Evolutionary conservation across 2,329 filamentous ascomycete species (phyloP), one percentile per base, ranked within the genome.

Genomic region (Diplodia seriata): DNA sequence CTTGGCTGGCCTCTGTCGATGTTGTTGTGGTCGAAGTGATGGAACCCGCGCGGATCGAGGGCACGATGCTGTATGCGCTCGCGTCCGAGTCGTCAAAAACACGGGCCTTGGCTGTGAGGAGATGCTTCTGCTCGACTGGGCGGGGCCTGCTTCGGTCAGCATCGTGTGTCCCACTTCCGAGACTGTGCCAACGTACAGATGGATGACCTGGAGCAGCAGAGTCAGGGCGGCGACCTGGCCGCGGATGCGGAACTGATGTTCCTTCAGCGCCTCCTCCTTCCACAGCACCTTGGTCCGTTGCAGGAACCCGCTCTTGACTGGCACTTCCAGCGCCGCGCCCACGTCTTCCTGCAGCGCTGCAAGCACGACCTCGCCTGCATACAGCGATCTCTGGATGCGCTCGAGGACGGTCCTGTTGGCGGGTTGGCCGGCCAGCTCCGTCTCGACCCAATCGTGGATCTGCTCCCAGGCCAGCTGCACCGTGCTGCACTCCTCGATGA

Each of bases 211-310:
- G 15, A 71, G 47, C 18, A 71, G 57, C 4, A 70, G 68, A 9
- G 66, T 64, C 47, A 71, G 43, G 14, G 70, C 68, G 29, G 8
- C 29, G n/a, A 67, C 64, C 43, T 70, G 68, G 12, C 70, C 69
- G 2, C 69, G 68, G 38, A 71, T 67, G n/a, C 70, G 70, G n/a
- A 51, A 67, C 26, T 71, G 69, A 49, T 71, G 70, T 12, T 67
- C 68, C 31, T 66, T 57, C 15, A 71, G 55, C 4, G 36, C 14
- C 1, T 50, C 53, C 1, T 66, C 56, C 53, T 68, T 68, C 69
- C 67, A 70, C 20, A 56, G 54, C 9, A 70, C 31, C 20, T 26
- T 65, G n/a, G 38, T 36, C 18, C 61, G 47, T 29, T 68, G 54
- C 11, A 51, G 38, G 15, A 65, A 43, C 12, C n/a, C 47, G 29